phyloP scores from a whole-genome alignment of 768 basidiomycete genomes.

The Plicaturopsis crispa region DNA sequence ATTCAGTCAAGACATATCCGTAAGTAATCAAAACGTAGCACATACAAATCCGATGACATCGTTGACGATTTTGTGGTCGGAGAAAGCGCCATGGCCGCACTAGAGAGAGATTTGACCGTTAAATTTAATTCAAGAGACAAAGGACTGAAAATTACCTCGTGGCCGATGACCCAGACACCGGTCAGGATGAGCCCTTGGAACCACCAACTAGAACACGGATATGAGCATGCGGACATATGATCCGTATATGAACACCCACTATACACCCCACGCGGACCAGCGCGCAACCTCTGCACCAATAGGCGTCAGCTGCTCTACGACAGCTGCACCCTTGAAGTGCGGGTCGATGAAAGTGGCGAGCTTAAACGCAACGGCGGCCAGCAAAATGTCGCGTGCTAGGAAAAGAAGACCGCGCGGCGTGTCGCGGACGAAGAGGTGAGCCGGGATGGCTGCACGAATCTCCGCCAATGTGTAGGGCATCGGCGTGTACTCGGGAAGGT shows the following conservation, averaged over 20 bases:
- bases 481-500: conserved; percentile 33
- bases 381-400: conserved; percentile 35
- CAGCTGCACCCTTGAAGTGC: conserved; percentile 21
- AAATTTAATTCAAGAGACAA: background rate
- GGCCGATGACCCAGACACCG: conserved; percentile 13
- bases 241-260: too few species aligned
- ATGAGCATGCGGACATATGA: too few species aligned
- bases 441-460: conserved; percentile 43
- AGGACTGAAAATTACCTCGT: conserved; percentile 3
- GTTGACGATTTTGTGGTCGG: conserved; percentile 9
- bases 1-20: background rate
- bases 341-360: conserved; percentile 37
- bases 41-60: conserved; percentile 14
- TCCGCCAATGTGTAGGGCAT: conserved; percentile 46
- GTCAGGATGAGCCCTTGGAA: conserved; percentile 13
- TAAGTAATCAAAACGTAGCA: too few species aligned
- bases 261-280: conserved; percentile 38
- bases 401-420: conserved; percentile 31
- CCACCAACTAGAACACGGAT: too few species aligned
- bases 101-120: conserved; percentile 2
- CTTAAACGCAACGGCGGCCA: conserved; percentile 35
- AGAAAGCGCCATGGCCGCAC: conserved; percentile 19
- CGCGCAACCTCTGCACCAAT: conserved; percentile 28
- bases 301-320: conserved; percentile 20
- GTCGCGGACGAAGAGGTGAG: conserved; percentile 34